These are phyloP conservation scores for Nasturtium officinale DNA, from an alignment of 345 rosid genomes.

Conservation along the genomic window DNA sequence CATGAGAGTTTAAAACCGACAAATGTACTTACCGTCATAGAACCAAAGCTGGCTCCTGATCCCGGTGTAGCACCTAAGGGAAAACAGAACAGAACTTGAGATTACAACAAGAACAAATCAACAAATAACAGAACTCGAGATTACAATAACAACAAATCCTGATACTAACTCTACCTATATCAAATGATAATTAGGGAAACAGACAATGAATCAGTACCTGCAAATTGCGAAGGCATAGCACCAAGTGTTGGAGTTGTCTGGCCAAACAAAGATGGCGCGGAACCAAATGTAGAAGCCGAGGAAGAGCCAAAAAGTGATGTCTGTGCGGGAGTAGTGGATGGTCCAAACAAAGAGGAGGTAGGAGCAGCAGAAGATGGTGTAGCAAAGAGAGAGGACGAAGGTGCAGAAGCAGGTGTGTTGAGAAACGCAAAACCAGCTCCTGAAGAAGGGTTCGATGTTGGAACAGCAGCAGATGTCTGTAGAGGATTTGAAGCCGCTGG, in stretches of 20 bases:
- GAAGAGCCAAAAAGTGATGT: constrained; percentile 60
- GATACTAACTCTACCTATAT: constrained; percentile 4
- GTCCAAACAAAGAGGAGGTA: constrained; percentile 61
- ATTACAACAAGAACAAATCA: constrained; percentile 9
- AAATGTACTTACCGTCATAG: constrained; percentile 64
- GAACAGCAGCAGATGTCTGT: constrained; percentile 52
- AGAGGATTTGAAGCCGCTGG: constrained; percentile 52
- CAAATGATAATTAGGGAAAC: constrained; percentile 9
- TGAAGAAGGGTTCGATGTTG: constrained; percentile 56
- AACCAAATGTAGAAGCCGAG: constrained; percentile 60
- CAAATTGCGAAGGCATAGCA: constrained; percentile 50
- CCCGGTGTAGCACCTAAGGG: constrained; percentile 62
- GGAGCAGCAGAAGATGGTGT: constrained; percentile 72
- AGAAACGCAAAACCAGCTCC: constrained; percentile 73
- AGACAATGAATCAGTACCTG: constrained; percentile 19
- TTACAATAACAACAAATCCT: constrained; percentile 3
- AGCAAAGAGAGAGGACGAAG: constrained; percentile 65
- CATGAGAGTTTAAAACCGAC: background rate
- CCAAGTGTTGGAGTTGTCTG: constrained; percentile 62
- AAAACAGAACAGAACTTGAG: constrained; percentile 15
- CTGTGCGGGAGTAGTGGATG: constrained; percentile 52
- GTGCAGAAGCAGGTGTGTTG: constrained; percentile 64
- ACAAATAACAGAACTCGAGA: constrained; percentile 6
- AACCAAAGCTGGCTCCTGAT: constrained; percentile 87
- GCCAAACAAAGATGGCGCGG: constrained; percentile 53